These are phyloP conservation scores for Tulasnella sp. DNA, from an alignment of 768 basidiomycete species.

Conservation along the genomic window DNA sequence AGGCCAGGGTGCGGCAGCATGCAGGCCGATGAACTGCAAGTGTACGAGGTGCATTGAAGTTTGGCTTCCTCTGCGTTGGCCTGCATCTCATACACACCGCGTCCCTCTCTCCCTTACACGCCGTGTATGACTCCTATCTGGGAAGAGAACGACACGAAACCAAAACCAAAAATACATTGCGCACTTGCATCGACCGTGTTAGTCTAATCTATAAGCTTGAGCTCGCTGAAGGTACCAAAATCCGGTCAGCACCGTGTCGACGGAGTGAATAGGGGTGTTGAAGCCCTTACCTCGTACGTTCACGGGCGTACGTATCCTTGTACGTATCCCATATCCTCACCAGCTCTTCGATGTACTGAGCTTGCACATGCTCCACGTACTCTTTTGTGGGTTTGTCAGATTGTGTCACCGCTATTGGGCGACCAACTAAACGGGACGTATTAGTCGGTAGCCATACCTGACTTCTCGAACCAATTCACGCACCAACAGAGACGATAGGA, in stretches of 20 bases:
- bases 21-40: no score
- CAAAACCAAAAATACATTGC: neutral
- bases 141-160: no score
- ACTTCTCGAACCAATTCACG: constrained; percentile 39
- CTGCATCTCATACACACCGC: no score
- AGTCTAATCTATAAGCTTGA: neutral
- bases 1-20: no score
- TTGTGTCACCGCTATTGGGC: constrained; percentile 70
- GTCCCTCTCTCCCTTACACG: no score
- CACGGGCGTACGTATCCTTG: constrained; percentile 86
- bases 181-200: neutral
- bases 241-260: neutral
- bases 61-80: no score
- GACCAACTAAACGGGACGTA: constrained; percentile 84
- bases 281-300: constrained; percentile 43
- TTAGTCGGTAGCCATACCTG: no score
- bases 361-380: constrained; percentile 66
- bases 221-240: neutral
- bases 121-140: neutral
- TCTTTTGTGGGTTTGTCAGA: constrained; percentile 73
- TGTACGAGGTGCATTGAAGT: no score
- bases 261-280: neutral
- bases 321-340: constrained; percentile 95
- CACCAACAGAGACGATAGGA: constrained; percentile 91
- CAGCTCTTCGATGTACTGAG: constrained; percentile 83